Conservation (phyloP, 768 basidiomycete species). For the Collybia mongolica region DNA sequence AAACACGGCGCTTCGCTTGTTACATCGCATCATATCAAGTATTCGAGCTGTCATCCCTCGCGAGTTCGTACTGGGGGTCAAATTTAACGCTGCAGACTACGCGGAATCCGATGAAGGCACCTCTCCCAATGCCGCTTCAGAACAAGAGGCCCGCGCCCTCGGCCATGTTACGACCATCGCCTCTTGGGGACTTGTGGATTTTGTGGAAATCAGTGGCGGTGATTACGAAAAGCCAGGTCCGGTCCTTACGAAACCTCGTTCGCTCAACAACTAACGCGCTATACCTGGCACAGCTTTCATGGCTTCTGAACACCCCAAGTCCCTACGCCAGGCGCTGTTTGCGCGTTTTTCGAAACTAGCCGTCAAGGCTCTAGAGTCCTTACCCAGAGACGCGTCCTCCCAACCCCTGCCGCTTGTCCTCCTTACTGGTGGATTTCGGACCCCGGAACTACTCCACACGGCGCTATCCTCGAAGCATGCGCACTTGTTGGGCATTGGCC, state of each 20-base stretch:
- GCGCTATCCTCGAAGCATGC: slow-evolving; percentile 58
- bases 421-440: slow-evolving; percentile 78
- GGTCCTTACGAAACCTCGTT: slow-evolving; percentile 9
- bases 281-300: slow-evolving; percentile 41
- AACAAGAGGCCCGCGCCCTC: slow-evolving; percentile 37
- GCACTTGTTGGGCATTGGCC: slow-evolving; percentile 76
- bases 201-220: slow-evolving; percentile 87
- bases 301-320: slow-evolving; percentile 18
- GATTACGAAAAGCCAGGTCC: slow-evolving; percentile 79
- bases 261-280: neutral
- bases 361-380: slow-evolving; percentile 39
- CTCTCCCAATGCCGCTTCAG: slow-evolving; percentile 11
- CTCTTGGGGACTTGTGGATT: slow-evolving; percentile 67
- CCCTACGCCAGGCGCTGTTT: slow-evolving; percentile 72
- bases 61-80: slow-evolving; percentile 74
- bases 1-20: slow-evolving; percentile 50
- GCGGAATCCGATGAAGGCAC: slow-evolving; percentile 24
- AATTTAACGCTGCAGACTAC: slow-evolving; percentile 82
- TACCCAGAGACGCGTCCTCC: slow-evolving; percentile 18
- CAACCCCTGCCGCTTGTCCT: slow-evolving; percentile 57
- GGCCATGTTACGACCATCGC: slow-evolving; percentile 61
- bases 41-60: slow-evolving; percentile 55
- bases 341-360: slow-evolving; percentile 61
- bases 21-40: slow-evolving; percentile 50
- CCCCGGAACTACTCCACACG: slow-evolving; percentile 50